Percentiles rank a stretch among this genome's conserved stretches.
phyloP scores from a whole-genome alignment of 768 basidiomycete genomes.

The Tricholomella constricta region DNA sequence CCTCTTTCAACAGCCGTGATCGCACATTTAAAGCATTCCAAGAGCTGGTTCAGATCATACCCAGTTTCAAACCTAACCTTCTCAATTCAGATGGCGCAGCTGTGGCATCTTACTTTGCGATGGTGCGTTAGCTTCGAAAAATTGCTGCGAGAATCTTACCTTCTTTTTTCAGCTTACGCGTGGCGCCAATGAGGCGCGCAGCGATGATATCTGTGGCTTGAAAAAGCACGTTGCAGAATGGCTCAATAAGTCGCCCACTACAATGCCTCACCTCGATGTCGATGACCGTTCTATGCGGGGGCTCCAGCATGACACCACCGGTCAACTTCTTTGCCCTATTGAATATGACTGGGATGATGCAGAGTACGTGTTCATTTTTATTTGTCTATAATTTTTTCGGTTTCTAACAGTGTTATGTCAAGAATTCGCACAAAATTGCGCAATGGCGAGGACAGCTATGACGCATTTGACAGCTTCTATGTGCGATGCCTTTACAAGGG shows the following conservation, averaged over 20 bases:
- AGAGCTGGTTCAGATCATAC: background rate
- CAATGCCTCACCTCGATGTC: slow-evolving; percentile 4
- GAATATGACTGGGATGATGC: slow-evolving; percentile 27
- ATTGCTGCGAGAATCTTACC: background rate
- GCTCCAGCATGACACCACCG: slow-evolving; percentile 26
- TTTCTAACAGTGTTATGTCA: background rate
- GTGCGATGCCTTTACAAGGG: slow-evolving; percentile 19
- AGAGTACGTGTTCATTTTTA: slow-evolving; percentile 11
- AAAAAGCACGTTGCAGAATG: slow-evolving; percentile 22
- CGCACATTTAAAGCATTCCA: background rate
- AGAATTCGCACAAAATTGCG: slow-evolving; percentile 22
- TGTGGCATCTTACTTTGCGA: background rate
- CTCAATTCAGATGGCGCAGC: background rate
- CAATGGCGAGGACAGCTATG: slow-evolving; percentile 6
- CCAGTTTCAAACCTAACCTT: background rate
- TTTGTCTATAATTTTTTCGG: background rate
- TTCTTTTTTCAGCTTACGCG: slow-evolving; percentile 18
- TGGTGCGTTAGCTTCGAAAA: too few species aligned
- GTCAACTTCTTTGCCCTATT: slow-evolving; percentile 29
- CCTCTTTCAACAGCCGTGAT: background rate
- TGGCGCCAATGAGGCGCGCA: slow-evolving; percentile 23
- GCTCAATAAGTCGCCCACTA: slow-evolving; percentile 14
- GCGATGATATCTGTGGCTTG: slow-evolving; percentile 24
- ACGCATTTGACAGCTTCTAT: slow-evolving; percentile 12
- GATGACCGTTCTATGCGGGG: slow-evolving; percentile 15